Conservation (phyloP, 345 rosid genomes). For the Aurinia saxatilis region DNA sequence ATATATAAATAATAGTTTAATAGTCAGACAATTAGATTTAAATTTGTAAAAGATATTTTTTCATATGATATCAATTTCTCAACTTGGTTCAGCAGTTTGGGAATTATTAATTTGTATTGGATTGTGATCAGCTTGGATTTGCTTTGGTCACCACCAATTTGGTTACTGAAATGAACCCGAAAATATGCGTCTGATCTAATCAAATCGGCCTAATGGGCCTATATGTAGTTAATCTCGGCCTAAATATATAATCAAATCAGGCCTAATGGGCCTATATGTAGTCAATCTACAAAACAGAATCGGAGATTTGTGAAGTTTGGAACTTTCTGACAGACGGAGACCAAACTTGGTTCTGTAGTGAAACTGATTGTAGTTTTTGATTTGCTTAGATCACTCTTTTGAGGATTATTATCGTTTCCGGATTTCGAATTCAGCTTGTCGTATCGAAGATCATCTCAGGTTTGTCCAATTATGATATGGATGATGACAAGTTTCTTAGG, state of each 20-base stretch:
- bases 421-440: not conserved
- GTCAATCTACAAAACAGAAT: not conserved
- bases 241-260: no score
- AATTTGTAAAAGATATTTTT: no score
- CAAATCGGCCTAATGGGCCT: slow-evolving; percentile 12
- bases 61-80: no score
- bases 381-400: not conserved
- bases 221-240: no score
- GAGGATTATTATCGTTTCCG: not conserved
- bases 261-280: not conserved
- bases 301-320: not conserved
- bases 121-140: no score
- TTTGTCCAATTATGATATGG: slow-evolving; percentile 3
- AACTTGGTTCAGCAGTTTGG: no score
- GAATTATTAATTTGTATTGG: no score
- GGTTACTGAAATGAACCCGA: no score
- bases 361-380: not conserved
- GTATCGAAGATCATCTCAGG: slow-evolving; percentile 13
- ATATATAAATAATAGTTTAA: no score
- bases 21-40: no score
- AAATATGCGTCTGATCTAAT: no score
- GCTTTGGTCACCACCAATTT: no score
- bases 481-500: not conserved
- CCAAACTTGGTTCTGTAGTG: not conserved
- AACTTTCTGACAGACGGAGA: slow-evolving; percentile 15